Percentiles rank a stretch among this genome's conserved stretches.
Evolutionary conservation across 768 basidiomycete genomes (phyloP).

Genomic region (Tulasnella sp.): DNA sequence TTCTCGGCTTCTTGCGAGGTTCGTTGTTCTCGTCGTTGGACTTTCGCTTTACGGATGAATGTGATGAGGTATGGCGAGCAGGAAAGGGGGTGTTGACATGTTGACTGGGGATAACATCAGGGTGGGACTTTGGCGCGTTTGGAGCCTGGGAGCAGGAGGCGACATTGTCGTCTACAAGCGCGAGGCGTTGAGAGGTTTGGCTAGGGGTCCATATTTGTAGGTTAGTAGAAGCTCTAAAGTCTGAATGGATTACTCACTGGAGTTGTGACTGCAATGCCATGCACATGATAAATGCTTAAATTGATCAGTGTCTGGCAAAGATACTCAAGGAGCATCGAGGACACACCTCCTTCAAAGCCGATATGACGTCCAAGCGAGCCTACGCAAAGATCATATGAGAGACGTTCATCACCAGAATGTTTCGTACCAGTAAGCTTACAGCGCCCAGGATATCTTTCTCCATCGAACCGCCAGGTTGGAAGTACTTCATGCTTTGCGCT

Average conservation of each 20-base stretch:
- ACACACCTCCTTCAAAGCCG: neutral
- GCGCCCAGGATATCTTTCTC: conserved; percentile 1
- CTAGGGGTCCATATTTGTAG: too few relatives aligned
- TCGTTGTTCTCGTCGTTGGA: neutral
- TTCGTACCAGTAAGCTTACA: neutral
- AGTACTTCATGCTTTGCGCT: conserved; percentile 4
- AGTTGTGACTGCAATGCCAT: neutral
- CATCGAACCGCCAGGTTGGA: conserved; percentile 15
- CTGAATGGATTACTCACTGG: too few relatives aligned
- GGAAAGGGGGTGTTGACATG: neutral
- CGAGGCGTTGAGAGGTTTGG: neutral
- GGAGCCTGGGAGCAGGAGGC: neutral
- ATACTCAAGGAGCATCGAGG: neutral
- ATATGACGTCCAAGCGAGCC: neutral
- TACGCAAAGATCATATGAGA: neutral
- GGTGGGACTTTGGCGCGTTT: neutral
- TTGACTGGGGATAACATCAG: neutral
- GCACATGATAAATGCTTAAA: neutral
- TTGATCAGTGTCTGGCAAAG: neutral
- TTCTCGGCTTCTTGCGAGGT: conserved; percentile 11
- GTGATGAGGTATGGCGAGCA: neutral
- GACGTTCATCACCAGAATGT: neutral
- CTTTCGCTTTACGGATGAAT: neutral
- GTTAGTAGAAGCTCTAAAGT: too few relatives aligned
- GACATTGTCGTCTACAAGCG: neutral